Evolutionary conservation across 164 flowering plant species (phyloP).

Genomic region (Sedum album): DNA sequence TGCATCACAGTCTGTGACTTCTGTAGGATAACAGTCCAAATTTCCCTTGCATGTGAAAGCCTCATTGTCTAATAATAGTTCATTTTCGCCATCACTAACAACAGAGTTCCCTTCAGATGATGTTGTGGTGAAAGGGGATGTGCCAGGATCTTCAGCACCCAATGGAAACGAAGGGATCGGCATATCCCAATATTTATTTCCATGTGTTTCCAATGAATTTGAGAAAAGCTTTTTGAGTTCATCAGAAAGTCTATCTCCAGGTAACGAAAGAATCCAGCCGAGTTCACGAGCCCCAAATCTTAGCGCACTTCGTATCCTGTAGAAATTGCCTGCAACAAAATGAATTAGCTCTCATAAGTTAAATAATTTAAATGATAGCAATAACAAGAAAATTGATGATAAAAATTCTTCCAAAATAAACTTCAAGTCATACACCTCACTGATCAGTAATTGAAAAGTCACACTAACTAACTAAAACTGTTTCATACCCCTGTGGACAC

Average conservation of each 20-base stretch:
- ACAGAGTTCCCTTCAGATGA: conserved; percentile 14
- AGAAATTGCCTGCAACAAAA: conserved; percentile 41
- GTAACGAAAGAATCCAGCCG: conserved; percentile 29
- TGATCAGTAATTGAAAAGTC: neutral
- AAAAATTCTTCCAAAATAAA: neutral
- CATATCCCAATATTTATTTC: conserved; percentile 24
- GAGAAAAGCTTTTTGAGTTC: conserved; percentile 39
- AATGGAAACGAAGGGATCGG: conserved; percentile 15
- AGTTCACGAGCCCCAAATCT: conserved; percentile 51
- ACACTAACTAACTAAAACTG: neutral
- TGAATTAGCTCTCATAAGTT: neutral
- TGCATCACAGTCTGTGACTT: neutral
- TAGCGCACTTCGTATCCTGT: conserved; percentile 58
- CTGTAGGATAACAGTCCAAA: neutral
- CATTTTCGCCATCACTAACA: conserved; percentile 2
- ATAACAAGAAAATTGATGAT: neutral
- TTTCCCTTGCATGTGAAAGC: conserved; percentile 13
- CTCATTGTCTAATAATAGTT: neutral
- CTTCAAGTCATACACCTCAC: neutral
- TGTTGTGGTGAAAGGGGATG: conserved; percentile 10
- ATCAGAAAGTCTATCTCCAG: conserved; percentile 30
- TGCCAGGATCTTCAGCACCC: conserved; percentile 15
- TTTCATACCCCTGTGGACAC: conserved; percentile 68
- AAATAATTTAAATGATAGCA: neutral
- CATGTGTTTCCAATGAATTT: conserved; percentile 53